Percentiles rank a stretch among this genome's conserved stretches.
phyloP scores from a whole-genome alignment of 2,329 filamentous ascomycete species.

The Cordyceps farinosa region DNA sequence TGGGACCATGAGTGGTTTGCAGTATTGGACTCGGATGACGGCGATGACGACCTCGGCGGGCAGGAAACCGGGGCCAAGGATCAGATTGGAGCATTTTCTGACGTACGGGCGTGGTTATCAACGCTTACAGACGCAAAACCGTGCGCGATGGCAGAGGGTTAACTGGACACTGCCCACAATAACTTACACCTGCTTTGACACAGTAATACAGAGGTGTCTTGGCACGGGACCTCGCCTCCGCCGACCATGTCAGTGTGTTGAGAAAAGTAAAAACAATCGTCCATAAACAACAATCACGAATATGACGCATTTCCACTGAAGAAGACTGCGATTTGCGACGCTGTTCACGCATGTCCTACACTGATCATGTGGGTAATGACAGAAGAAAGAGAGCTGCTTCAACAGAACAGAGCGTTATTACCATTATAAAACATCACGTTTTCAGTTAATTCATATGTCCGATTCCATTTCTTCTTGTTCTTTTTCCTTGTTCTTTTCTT shows the following conservation, averaged over 20 bases:
- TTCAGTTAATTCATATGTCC: too few species aligned
- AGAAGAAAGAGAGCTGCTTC: too few species aligned
- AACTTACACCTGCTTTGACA: neutral
- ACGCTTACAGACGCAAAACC: neutral
- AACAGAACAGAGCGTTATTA: too few species aligned
- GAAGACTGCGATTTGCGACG: neutral
- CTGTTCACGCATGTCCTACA: too few species aligned
- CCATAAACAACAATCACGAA: too few species aligned
- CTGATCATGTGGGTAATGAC: too few species aligned
- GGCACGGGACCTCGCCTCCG: neutral
- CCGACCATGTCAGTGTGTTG: too few species aligned
- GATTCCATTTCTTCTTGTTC: too few species aligned
- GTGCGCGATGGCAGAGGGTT: neutral
- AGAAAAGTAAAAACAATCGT: too few species aligned
- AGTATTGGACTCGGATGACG: constrained; percentile 24
- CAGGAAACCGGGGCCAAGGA: neutral
- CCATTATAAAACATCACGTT: too few species aligned
- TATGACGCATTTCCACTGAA: neutral
- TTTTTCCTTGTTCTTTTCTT: too few species aligned
- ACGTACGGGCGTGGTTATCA: neutral
- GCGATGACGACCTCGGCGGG: neutral
- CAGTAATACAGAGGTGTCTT: neutral
- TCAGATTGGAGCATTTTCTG: neutral
- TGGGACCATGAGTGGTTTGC: constrained; percentile 27
- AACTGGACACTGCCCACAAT: neutral